These are phyloP conservation scores for Haplosporangium gracile DNA, from an alignment of 192 early-diverging fungal genomes.

Conservation along the genomic window DNA sequence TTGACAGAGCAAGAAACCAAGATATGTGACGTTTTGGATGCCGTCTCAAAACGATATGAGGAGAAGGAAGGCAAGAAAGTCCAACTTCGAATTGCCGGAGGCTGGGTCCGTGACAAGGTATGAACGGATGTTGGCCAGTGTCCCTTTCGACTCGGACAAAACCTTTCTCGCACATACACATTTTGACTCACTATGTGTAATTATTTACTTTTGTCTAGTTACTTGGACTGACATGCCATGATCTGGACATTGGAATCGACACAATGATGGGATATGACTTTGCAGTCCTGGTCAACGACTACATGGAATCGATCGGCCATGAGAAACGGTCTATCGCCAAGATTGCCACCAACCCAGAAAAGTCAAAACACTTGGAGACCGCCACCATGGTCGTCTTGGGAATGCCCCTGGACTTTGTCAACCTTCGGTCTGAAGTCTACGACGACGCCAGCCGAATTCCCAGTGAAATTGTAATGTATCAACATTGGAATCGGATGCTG, in stretches of 20 bases:
- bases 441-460: constrained; percentile 87
- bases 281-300: constrained; percentile 79
- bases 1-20: constrained; percentile 73
- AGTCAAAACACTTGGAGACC: constrained; percentile 98
- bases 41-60: constrained; percentile 65
- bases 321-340: constrained; percentile 74
- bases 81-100: constrained; percentile 92
- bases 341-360: constrained; percentile 93
- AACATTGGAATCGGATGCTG: not conserved
- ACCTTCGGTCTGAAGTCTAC: constrained; percentile 94
- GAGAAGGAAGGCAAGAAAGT: constrained; percentile 65
- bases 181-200: not conserved
- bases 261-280: constrained; percentile 94
- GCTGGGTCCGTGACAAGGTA: constrained; percentile 99
- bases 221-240: constrained; percentile 87
- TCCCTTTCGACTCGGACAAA: not conserved
- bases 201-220: constrained; percentile 61
- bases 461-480: constrained; percentile 63
- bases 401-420: constrained; percentile 92
- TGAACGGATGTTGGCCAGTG: too few relatives aligned
- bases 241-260: constrained; percentile 96
- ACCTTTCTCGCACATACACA: not conserved
- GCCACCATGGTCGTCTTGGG: constrained; percentile 89
- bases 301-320: constrained; percentile 59
- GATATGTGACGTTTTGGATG: constrained; percentile 77